Conservation (phyloP, 805 yeast genomes). For the Sungouiella thailandica region DNA sequence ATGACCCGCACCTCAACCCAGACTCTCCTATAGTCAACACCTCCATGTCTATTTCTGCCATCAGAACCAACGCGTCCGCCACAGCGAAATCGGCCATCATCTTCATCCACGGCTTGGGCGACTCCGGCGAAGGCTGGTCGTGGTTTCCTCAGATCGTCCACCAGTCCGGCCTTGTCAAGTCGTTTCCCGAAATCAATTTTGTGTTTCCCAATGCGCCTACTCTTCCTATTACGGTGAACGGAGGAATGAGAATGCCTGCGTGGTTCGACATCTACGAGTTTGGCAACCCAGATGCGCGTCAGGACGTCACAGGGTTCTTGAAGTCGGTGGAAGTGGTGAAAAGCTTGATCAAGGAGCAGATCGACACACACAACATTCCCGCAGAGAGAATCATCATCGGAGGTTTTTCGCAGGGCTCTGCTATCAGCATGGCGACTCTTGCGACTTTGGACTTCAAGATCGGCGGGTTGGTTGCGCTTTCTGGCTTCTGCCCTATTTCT, state of each 20-base stretch:
- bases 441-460: conserved; percentile 53
- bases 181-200: conserved; percentile 51
- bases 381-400: conserved; percentile 77
- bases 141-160: conserved; percentile 67
- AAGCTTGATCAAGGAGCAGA: conserved; percentile 46
- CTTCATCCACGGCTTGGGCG: conserved; percentile 88
- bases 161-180: conserved; percentile 37
- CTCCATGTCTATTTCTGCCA: conserved; percentile 19
- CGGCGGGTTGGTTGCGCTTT: conserved; percentile 73
- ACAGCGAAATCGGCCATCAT: conserved; percentile 54
- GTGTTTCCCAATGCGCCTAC: conserved; percentile 90
- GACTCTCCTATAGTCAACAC: no score
- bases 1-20: no score
- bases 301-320: conserved; percentile 53
- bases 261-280: conserved; percentile 80
- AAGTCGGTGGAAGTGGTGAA: conserved; percentile 44
- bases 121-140: conserved; percentile 84
- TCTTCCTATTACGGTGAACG: conserved; percentile 62
- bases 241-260: conserved; percentile 65
- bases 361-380: conserved; percentile 45
- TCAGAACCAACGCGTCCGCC: conserved; percentile 23
- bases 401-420: conserved; percentile 95
- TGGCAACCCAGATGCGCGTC: conserved; percentile 41
- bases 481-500: conserved; percentile 59
- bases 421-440: conserved; percentile 61